Conservation (phyloP, 148 eudicot species). For the Arbutus unedo region DNA sequence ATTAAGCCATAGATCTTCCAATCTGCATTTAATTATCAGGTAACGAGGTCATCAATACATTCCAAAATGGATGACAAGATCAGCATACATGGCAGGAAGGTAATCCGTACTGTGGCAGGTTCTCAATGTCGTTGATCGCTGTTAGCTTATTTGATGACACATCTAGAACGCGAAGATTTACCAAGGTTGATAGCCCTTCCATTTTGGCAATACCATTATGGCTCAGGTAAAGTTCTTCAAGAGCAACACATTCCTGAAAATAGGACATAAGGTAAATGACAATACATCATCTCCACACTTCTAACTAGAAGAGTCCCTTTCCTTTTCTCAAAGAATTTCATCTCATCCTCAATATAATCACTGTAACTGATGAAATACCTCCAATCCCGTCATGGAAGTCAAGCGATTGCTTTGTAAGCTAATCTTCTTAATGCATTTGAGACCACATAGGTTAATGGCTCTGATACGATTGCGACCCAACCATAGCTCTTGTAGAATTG, state of each 20-base stretch:
- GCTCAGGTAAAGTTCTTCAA: conserved; percentile 93
- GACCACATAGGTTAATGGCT: conserved; percentile 76
- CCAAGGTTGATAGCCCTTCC: conserved; percentile 82
- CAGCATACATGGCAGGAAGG: conserved; percentile 4
- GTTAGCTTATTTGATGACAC: conserved; percentile 89
- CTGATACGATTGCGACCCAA: conserved; percentile 93
- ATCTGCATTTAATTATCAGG: conserved; percentile 34
- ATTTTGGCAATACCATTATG: conserved; percentile 90
- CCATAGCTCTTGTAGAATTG: conserved; percentile 85
- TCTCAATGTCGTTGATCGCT: conserved; percentile 63
- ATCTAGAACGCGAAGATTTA: conserved; percentile 80
- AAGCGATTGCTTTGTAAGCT: conserved; percentile 97
- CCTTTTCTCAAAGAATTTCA: not conserved
- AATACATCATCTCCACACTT: not conserved
- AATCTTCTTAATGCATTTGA: conserved; percentile 80
- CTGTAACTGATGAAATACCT: conserved; percentile 42
- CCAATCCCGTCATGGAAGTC: conserved; percentile 78
- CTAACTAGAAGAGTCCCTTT: not conserved
- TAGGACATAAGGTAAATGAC: conserved; percentile 8
- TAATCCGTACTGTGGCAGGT: conserved; percentile 54
- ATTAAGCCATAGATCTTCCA: conserved; percentile 98
- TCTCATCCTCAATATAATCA: not conserved
- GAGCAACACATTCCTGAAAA: conserved; percentile 75
- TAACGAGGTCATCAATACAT: conserved; percentile 4
- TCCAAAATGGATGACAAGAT: not conserved